These are phyloP conservation scores for Globisporangium solare DNA, from an alignment of 352 stramenopile species.

Conservation along the genomic window DNA sequence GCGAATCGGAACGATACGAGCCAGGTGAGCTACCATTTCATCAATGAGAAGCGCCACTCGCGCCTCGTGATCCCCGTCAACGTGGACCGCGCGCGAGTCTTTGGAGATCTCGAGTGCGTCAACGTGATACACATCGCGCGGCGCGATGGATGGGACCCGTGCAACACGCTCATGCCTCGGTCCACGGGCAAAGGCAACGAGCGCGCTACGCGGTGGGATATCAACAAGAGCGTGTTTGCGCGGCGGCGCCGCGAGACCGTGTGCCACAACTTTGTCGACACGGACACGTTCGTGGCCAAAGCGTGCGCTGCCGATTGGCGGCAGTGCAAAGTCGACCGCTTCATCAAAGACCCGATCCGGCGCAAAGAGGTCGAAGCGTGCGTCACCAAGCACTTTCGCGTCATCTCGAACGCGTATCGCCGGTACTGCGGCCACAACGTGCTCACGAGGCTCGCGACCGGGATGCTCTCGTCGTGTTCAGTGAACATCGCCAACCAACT, in stretches of 20 bases:
- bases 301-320: conserved; percentile 61
- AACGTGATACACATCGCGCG: conserved; percentile 52
- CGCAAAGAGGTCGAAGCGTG: conserved; percentile 55
- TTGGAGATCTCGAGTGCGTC: conserved; percentile 34
- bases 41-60: conserved; percentile 35
- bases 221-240: conserved; percentile 78
- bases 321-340: conserved; percentile 75
- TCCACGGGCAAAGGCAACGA: conserved; percentile 38
- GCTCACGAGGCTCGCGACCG: conserved; percentile 39
- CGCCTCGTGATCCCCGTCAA: conserved; percentile 12
- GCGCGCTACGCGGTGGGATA: conserved; percentile 50
- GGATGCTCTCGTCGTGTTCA: conserved; percentile 25
- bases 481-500: conserved; percentile 41
- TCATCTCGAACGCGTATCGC: conserved; percentile 55
- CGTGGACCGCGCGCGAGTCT: conserved; percentile 7
- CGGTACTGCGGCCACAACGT: conserved; percentile 64
- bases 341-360: conserved; percentile 55
- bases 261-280: conserved; percentile 62
- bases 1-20: conserved; percentile 20
- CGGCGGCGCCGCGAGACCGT: conserved; percentile 50
- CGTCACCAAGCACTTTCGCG: conserved; percentile 49
- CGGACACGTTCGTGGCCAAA: conserved; percentile 59
- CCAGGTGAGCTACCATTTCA: conserved; percentile 38
- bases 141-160: conserved; percentile 58
- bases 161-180: conserved; percentile 63